A percentile compares a stretch with the other conserved stretches of the same genome.
These are phyloP conservation scores for Lactarius sp. DNA, from an alignment of 768 basidiomycete genomes.

Conservation along the genomic window DNA sequence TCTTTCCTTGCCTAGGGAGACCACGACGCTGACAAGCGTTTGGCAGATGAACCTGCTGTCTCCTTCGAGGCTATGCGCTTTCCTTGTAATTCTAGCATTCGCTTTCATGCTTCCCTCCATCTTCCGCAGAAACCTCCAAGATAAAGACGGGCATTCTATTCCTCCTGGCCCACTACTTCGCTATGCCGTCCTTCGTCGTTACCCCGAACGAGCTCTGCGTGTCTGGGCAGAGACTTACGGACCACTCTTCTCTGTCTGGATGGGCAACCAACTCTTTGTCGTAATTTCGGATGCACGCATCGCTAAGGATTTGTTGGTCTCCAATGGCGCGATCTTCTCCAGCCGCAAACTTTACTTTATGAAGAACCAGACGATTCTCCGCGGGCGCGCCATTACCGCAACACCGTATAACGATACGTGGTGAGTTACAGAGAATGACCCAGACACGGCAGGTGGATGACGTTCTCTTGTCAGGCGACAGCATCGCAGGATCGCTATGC, in stretches of 20 bases:
- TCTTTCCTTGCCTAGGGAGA: background rate
- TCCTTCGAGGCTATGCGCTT: background rate
- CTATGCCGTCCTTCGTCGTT: slow-evolving; percentile 39
- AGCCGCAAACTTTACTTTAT: slow-evolving; percentile 44
- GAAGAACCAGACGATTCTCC: slow-evolving; percentile 43
- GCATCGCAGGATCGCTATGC: slow-evolving; percentile 39
- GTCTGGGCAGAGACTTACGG: slow-evolving; percentile 43
- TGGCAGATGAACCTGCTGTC: background rate
- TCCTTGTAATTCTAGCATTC: slow-evolving; percentile 2
- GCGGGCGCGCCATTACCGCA: slow-evolving; percentile 42
- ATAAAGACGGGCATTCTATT: slow-evolving; percentile 28
- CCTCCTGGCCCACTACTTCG: slow-evolving; percentile 28
- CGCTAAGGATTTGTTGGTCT: slow-evolving; percentile 42
- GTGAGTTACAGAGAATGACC: slow-evolving; percentile 26
- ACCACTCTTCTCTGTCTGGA: slow-evolving; percentile 41
- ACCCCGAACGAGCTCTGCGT: slow-evolving; percentile 41
- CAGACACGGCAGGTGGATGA: background rate
- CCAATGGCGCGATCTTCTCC: slow-evolving; percentile 44
- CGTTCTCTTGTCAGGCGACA: slow-evolving; percentile 33
- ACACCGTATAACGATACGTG: slow-evolving; percentile 42
- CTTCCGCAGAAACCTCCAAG: slow-evolving; percentile 24
- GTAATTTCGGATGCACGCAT: slow-evolving; percentile 42
- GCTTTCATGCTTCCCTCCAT: slow-evolving; percentile 22
- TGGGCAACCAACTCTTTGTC: slow-evolving; percentile 46
- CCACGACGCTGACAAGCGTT: background rate